Evolutionary conservation across 1,284 basidiomycete species (phyloP), one percentile per base, ranked within the genome.

Genomic region (Leccinum fuscescens): DNA sequence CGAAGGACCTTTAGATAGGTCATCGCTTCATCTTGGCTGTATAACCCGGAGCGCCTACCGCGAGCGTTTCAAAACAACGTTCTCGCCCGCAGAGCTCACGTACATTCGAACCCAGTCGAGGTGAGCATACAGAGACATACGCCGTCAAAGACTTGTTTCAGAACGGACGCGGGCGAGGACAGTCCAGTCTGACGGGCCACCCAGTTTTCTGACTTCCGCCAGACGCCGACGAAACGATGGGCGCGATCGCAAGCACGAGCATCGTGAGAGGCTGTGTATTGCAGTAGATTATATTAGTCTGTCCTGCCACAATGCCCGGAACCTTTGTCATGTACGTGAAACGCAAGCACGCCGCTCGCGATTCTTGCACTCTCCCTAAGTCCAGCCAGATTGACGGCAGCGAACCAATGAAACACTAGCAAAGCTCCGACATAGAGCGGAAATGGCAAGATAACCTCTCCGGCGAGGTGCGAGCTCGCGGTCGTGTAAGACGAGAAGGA

Each of bases 101-200:
- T 66, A 86, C 86, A 86, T 78, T 87, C 85, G 65, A 86, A 82
- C 8, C 88, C 88, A 2, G 89, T 90, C 33, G 89, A 77, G 0
- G 86, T 87, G 2, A 90, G 76, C 76, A 90, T 86, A 0, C 85
- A 82, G 6, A 90, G 74, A 64, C 88, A 89, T 27, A 86, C 77
- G 0, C 88, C 89, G 60, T 85, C 76, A 68, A 85, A 90, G 5
- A 85, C 72, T 53, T 86, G 78, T 14, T 71, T 77, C 3, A 75
- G 69, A 12, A 84, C 71, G 3, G 67, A 69, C 1, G 66, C 58
- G 0, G 67, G 63, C 9, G 75, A 74, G 24, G 65, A 66, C 15
- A 69, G 58, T 20, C 71, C 67, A 14, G 64, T 69, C 56, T 70
- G 72, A 6, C 77, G 79, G 33, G 60, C 67, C 51, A 64, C 63